These are phyloP conservation scores for Seiridium cupressi DNA, from an alignment of 2,329 filamentous ascomycete genomes.

Conservation along the genomic window DNA sequence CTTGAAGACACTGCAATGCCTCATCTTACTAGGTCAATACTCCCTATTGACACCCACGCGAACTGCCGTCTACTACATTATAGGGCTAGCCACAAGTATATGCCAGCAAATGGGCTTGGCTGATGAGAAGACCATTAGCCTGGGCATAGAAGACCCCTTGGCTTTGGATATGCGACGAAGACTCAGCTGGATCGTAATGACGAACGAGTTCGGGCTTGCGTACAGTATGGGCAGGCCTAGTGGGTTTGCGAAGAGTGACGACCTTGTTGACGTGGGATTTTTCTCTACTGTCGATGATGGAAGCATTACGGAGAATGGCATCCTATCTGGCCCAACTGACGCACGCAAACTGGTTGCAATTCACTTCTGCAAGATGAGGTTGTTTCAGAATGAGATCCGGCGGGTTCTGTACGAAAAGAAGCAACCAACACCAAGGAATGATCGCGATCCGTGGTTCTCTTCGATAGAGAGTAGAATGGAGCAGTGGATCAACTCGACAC, in stretches of 20 bases:
- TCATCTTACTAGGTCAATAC: slow-evolving; percentile 84
- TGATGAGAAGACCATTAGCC: slow-evolving; percentile 83
- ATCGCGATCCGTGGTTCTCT: slow-evolving; percentile 83
- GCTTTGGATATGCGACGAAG: slow-evolving; percentile 88
- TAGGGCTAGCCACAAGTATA: slow-evolving; percentile 83
- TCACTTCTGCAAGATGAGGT: slow-evolving; percentile 89
- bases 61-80: slow-evolving; percentile 89
- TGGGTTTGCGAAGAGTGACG: slow-evolving; percentile 77
- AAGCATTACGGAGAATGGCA: slow-evolving; percentile 75
- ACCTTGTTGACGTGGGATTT: slow-evolving; percentile 82
- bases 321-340: slow-evolving; percentile 68
- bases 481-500: slow-evolving; percentile 75
- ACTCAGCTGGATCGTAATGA: slow-evolving; percentile 82
- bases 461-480: slow-evolving; percentile 77
- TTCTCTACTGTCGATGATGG: slow-evolving; percentile 81
- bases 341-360: slow-evolving; percentile 86
- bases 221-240: slow-evolving; percentile 86
- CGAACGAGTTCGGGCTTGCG: slow-evolving; percentile 85
- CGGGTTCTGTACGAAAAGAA: slow-evolving; percentile 85
- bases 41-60: slow-evolving; percentile 89
- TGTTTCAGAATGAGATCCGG: slow-evolving; percentile 84
- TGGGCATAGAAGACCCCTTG: slow-evolving; percentile 64
- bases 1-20: slow-evolving; percentile 84
- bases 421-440: slow-evolving; percentile 70
- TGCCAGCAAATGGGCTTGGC: slow-evolving; percentile 85